phyloP scores from a whole-genome alignment of 2,329 filamentous ascomycete species.

The Colletotrichum kahawae region DNA sequence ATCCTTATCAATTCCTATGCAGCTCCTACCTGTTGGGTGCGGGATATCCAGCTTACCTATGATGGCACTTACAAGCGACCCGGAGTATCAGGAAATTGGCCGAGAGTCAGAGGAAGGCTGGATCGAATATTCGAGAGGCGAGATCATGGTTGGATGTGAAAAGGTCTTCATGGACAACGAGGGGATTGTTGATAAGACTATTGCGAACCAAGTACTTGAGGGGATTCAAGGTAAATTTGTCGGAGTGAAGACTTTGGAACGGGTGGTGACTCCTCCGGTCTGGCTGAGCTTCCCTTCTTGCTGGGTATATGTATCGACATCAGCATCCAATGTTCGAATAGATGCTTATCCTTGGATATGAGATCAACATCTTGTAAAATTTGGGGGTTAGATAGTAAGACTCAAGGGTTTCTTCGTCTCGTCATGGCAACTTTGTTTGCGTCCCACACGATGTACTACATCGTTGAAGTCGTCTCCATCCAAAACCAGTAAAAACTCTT shows the following conservation, averaged over 20 bases:
- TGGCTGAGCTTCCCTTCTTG: not conserved
- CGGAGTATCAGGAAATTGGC: not conserved
- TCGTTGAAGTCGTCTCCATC: not conserved
- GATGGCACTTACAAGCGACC: not conserved
- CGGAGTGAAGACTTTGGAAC: too few species aligned
- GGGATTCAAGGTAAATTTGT: too few species aligned
- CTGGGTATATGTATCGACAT: rapidly evolving
- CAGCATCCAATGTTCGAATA: not conserved
- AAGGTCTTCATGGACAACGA: not conserved
- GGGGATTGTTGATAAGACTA: rapidly evolving
- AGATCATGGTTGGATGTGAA: not conserved
- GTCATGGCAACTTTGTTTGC: not conserved
- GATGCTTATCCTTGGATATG: not conserved
- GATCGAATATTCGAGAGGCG: not conserved
- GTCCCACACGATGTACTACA: not conserved
- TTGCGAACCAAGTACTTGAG: rapidly evolving
- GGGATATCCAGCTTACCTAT: rapidly evolving
- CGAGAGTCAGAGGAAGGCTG: rapidly evolving
- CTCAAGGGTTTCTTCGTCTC: rapidly evolving
- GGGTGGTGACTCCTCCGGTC: not conserved
- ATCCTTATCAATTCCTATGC: rapidly evolving
- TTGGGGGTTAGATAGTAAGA: not conserved
- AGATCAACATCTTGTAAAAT: rapidly evolving
- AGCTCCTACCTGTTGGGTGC: not conserved
- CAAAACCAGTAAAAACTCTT: not conserved